Evolutionary conservation across 306 rosid species (phyloP).

Genomic region (Clitoria ternatea): DNA sequence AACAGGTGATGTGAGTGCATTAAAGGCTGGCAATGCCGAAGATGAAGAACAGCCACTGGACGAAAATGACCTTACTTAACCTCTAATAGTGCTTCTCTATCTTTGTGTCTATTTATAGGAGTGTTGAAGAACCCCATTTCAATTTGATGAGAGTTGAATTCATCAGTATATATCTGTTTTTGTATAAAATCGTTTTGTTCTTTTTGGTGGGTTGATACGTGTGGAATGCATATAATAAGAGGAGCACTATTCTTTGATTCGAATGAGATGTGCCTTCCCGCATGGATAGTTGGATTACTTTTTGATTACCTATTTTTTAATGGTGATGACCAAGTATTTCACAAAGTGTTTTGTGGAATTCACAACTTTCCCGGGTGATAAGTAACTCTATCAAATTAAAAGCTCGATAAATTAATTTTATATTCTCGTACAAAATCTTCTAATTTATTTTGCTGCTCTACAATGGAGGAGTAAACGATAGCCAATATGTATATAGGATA

Average conservation of each 20-base stretch:
- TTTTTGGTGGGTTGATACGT: background rate
- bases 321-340: background rate
- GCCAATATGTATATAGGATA: too few species aligned
- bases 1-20: slow-evolving; percentile 69
- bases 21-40: slow-evolving; percentile 34
- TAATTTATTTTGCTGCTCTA: too few species aligned
- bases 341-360: background rate
- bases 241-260: background rate
- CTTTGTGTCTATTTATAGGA: background rate
- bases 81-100: background rate
- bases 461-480: too few species aligned
- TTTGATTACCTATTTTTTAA: background rate
- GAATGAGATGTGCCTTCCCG: background rate
- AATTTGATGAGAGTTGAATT: slow-evolving; percentile 9
- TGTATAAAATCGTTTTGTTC: slow-evolving; percentile 9
- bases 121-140: slow-evolving; percentile 11
- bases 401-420: background rate
- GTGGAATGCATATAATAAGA: background rate
- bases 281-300: background rate
- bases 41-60: slow-evolving; percentile 63
- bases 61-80: slow-evolving; percentile 82
- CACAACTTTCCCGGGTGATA: background rate
- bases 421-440: too few species aligned
- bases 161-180: slow-evolving; percentile 14
- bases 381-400: background rate